Percentiles rank a stretch among this genome's conserved stretches.
These are phyloP conservation scores for Perkinsus olseni DNA, from an alignment of 169 alveolate species.

Conservation along the genomic window DNA sequence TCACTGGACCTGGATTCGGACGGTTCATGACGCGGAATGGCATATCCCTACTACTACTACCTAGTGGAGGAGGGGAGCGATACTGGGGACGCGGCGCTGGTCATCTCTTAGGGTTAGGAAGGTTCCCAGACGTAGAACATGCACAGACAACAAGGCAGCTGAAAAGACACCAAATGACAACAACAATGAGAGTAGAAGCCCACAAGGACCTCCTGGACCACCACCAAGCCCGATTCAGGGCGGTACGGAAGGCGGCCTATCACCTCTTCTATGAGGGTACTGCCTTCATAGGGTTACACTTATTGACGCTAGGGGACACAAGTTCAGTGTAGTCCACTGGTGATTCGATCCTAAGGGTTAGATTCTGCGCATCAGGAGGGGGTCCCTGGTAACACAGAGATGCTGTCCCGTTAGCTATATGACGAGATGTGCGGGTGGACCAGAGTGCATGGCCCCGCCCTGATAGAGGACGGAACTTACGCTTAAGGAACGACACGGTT, in stretches of 20 bases:
- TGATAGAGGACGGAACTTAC: no score
- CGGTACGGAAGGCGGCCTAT: no score
- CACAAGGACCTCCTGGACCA: no score
- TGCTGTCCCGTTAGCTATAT: neutral
- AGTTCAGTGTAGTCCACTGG: no score
- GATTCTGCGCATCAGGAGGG: no score
- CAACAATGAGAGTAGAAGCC: neutral
- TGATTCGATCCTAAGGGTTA: no score
- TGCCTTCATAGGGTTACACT: no score
- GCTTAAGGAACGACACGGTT: no score
- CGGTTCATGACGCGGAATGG: no score
- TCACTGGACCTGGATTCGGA: neutral
- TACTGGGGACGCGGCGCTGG: conserved; percentile 3
- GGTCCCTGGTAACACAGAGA: neutral
- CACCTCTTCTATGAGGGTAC: no score
- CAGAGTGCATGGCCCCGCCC: neutral
- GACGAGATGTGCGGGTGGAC: neutral
- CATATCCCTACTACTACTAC: neutral
- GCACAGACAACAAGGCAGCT: neutral
- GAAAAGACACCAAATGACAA: neutral
- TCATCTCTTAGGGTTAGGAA: neutral
- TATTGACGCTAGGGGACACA: no score
- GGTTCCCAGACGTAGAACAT: neutral
- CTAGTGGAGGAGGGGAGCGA: neutral
- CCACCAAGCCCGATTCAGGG: no score